Conservation (phyloP, 2,329 filamentous ascomycete genomes). For the Rhexocercosporidium sp. region DNA sequence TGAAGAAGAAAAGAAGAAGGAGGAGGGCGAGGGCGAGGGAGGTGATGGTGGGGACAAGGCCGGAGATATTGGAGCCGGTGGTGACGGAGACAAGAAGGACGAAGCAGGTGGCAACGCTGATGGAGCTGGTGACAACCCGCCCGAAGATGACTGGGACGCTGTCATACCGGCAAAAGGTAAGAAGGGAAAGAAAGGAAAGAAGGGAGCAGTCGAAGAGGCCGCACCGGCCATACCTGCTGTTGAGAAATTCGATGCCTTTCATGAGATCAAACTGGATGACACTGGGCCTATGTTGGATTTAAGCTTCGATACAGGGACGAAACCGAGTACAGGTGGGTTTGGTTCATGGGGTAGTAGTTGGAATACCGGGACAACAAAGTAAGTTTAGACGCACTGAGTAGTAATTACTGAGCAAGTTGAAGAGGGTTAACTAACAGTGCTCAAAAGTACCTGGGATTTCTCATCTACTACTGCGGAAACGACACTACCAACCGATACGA, state of each 20-base stretch:
- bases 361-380: conserved; percentile 52
- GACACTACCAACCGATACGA: conserved; percentile 48
- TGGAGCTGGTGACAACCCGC: conserved; percentile 43
- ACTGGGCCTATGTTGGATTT: conserved; percentile 61
- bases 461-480: conserved; percentile 37
- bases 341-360: conserved; percentile 66
- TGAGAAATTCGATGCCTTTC: conserved; percentile 60
- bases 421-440: not conserved
- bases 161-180: conserved; percentile 54
- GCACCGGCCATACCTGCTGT: conserved; percentile 43
- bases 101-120: conserved; percentile 45
- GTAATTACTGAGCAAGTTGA: not conserved
- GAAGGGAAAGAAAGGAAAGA: conserved; percentile 63
- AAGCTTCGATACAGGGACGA: conserved; percentile 55
- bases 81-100: conserved; percentile 43
- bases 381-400: conserved; percentile 11
- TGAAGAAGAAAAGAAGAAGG: conserved; percentile 54
- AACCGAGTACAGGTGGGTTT: conserved; percentile 49
- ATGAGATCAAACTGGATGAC: conserved; percentile 73
- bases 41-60: conserved; percentile 46
- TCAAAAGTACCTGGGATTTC: conserved; percentile 34
- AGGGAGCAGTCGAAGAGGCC: conserved; percentile 44
- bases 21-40: conserved; percentile 44
- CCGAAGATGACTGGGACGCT: conserved; percentile 57
- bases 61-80: conserved; percentile 41